These are phyloP conservation scores for Diutina siamensis DNA, from an alignment of 1,139 yeast species.

Conservation along the genomic window DNA sequence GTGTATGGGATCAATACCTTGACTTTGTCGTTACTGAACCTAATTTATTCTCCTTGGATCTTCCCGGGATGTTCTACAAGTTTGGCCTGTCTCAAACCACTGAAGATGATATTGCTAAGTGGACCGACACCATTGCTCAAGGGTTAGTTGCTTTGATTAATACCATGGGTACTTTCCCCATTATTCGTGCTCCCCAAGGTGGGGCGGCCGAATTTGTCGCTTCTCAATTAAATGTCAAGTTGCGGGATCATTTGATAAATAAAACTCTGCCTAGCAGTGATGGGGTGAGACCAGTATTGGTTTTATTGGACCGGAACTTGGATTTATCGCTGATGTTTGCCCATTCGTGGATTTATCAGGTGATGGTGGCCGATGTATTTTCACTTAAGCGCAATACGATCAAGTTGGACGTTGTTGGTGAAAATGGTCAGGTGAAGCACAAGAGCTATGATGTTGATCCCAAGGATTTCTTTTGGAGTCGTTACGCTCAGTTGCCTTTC, in stretches of 20 bases:
- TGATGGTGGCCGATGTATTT: conserved; percentile 90
- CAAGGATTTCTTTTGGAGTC: conserved; percentile 81
- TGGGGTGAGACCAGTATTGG: conserved; percentile 51
- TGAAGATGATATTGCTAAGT: conserved; percentile 60
- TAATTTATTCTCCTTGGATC: conserved; percentile 70
- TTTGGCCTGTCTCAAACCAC: conserved; percentile 61
- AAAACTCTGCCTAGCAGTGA: conserved; percentile 23
- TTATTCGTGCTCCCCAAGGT: conserved; percentile 81
- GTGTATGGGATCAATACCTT: conserved; percentile 86
- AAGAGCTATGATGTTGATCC: conserved; percentile 76
- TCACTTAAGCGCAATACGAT: conserved; percentile 70
- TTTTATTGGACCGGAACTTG: conserved; percentile 76
- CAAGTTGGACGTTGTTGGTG: conserved; percentile 22
- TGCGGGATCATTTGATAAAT: conserved; percentile 77
- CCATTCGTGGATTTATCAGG: conserved; percentile 96
- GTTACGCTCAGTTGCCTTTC: conserved; percentile 79
- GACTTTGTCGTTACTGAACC: conserved; percentile 92
- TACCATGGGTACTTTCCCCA: conserved; percentile 72
- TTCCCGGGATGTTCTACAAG: conserved; percentile 50
- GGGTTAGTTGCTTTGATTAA: conserved; percentile 75
- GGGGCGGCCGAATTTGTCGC: conserved; percentile 96
- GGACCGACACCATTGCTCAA: conserved; percentile 61
- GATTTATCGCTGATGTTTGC: conserved; percentile 91
- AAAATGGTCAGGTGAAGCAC: conserved; percentile 24
- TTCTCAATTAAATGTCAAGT: conserved; percentile 65